Evolutionary conservation across 805 yeast species (phyloP), one percentile per base, ranked within the genome.

Genomic region (Monosporozyma solicola): DNA sequence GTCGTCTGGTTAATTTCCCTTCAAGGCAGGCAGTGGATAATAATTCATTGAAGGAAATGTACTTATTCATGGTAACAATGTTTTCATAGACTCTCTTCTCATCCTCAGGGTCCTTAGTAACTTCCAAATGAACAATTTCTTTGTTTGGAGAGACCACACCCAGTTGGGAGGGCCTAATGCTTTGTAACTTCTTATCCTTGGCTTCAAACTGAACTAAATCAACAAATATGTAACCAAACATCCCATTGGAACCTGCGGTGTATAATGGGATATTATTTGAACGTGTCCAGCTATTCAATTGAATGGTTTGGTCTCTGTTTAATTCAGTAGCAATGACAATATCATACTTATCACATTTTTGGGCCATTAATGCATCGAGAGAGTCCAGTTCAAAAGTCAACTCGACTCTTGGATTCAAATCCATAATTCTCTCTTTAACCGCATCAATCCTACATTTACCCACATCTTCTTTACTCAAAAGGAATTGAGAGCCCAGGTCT

Each of bases 371-470:
- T 3, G 8, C 15, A 2, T 47, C 49, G 24, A 13, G 29, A 2
- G 35, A n/a, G 4, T 16, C 24, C n/a, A 22, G 16, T 51, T 77
- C 77, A 41, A 74, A 72, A 1, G 74, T 59, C 15, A 92, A 67
- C 2, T 75, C 71, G 16, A 91, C 97, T 55, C 96, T 74, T 10
- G 87, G 87, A 63, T 94, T 94, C 68, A 94, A 76, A 20, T 87
- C 88, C 59, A 75, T 77, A 41, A 92, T 80, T 50, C 83, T 74
- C 2, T 71, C 67, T 31, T 74, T 65, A 1, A 86, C 80, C 1
- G 82, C 78, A 3, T 77, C 80, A 1, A 82, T 74, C 60, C 85
- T 80, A 48, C 59, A 55, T 50, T 72, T 58, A 1, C 94, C 95
- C 5, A 85, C 62, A 44, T 82, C 80, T 1, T 66, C 60, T 32